Percentiles rank a stretch among this genome's conserved stretches.
Conservation (phyloP, 2,329 filamentous ascomycete genomes). For the Diaporthe citrichinensis region DNA sequence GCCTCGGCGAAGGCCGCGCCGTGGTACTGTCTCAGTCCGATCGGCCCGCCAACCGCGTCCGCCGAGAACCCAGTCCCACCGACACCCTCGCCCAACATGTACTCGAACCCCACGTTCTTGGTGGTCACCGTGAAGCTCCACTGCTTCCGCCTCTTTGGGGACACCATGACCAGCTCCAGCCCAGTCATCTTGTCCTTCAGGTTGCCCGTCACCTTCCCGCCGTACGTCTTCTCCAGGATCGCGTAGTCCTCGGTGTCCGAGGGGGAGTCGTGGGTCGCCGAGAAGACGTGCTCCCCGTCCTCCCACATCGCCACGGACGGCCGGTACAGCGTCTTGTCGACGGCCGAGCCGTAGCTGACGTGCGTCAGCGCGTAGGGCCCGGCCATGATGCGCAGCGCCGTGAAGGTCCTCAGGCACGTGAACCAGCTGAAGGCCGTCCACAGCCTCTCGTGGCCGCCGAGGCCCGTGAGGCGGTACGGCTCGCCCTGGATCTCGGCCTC, state of each 20-base stretch:
- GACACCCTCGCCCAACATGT: background rate
- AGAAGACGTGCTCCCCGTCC: background rate
- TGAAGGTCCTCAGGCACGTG: background rate
- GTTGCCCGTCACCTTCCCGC: background rate
- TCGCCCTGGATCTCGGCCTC: background rate
- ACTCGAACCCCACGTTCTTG: background rate
- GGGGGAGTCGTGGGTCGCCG: background rate
- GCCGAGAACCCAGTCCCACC: background rate
- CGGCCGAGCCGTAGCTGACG: background rate
- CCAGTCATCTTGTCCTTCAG: background rate
- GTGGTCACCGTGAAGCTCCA: background rate
- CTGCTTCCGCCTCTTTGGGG: background rate
- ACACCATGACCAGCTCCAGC: background rate
- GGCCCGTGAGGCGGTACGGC: background rate
- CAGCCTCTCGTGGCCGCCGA: background rate
- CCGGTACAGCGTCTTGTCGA: background rate
- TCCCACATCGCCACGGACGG: background rate
- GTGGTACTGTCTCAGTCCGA: too few species aligned
- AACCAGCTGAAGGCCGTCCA: background rate
- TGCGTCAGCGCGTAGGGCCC: background rate
- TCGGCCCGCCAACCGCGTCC: too few species aligned
- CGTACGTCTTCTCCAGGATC: background rate
- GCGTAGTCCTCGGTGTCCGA: background rate
- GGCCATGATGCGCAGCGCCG: background rate
- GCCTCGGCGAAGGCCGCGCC: too few species aligned